These are phyloP conservation scores for Lactarius akahatsu DNA, from an alignment of 768 basidiomycete species.

Conservation along the genomic window DNA sequence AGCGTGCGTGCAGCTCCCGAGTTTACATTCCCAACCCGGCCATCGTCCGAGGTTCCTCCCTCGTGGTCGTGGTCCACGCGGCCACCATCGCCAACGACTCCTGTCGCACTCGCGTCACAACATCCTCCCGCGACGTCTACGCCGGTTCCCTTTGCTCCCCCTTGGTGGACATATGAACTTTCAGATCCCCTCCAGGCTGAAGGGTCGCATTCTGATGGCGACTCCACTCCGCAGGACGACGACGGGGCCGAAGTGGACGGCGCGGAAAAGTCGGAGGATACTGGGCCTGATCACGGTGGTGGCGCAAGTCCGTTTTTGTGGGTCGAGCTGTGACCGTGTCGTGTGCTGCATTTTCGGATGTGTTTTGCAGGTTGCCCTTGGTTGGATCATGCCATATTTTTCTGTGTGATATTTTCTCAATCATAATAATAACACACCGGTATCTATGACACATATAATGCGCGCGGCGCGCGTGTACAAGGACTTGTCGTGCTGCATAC, in stretches of 20 bases:
- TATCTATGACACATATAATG: background rate
- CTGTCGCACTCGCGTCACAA: background rate
- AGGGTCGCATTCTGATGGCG: conserved; percentile 1
- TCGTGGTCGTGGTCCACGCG: background rate
- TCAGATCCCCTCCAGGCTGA: background rate
- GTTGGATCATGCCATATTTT: background rate
- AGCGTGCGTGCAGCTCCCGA: conserved; percentile 22
- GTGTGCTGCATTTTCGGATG: background rate
- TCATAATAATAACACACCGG: background rate
- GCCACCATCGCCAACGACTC: conserved; percentile 1
- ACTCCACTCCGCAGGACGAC: background rate
- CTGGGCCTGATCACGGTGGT: background rate
- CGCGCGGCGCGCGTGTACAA: background rate
- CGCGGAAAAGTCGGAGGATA: conserved; percentile 25
- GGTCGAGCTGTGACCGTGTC: conserved; percentile 20
- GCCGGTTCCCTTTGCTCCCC: conserved; percentile 3
- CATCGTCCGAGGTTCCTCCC: conserved; percentile 4
- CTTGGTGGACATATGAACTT: conserved; percentile 15
- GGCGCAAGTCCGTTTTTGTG: conserved; percentile 8
- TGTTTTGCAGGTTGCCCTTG: background rate
- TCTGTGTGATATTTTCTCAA: background rate
- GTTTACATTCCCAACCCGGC: conserved; percentile 12
- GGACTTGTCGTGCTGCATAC: background rate
- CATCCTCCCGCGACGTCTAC: conserved; percentile 7
- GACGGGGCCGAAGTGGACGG: conserved; percentile 20